Evolutionary conservation across 2,329 filamentous ascomycete species (phyloP), one percentile per base, ranked within the genome.

Genomic region (Sclerotinia spermophila): DNA sequence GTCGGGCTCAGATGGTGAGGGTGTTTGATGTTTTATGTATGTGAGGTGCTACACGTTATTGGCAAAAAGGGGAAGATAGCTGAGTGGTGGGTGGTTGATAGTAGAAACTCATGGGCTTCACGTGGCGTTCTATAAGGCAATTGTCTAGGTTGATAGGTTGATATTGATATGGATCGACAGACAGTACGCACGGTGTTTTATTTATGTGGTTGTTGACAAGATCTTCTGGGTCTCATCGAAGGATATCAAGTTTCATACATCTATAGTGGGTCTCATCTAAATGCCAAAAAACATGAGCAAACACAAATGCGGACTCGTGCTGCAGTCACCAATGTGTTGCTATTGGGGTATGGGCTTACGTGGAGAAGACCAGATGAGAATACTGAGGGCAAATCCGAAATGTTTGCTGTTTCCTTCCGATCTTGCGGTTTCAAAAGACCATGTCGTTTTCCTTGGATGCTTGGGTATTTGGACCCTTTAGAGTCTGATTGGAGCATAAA

Each of bases 221-320:
- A 65, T 53, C 61, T 65, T 64, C 21, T 53, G 33, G 45, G 44
- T 53, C 62, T 53, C 62, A 65, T 65, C 45, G 17, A 19, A 53
- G 21, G 45, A 65, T 65, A 65, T 65, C 44, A 35, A 51, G 61
- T 65, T 65, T 65, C 61, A 65, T 27, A 21, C 44, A 64, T 48
- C 21, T 35, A 64, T 48, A 11, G 42, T 45, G 44, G 44, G 44
- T 21, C 33, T 24, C 42, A 19, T 48, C 30, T 64, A 48, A 21
- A 64, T 38, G 60, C 30, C 38, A 64, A n/a, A 21, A 45, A 48
- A 21, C 30, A 33, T 24, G 19, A 45, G 42, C 30, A 35, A 35
- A 65, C 44, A n/a, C 5, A 65, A 51, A 51, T 13, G 5, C 15
- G 44, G 35, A 27, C 38, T 38, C 35, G 35, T 40, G 35, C 3